Base-by-base conservation (phyloP, 2,329 filamentous ascomycete genomes). In the Chaetomium sp. region DNA sequence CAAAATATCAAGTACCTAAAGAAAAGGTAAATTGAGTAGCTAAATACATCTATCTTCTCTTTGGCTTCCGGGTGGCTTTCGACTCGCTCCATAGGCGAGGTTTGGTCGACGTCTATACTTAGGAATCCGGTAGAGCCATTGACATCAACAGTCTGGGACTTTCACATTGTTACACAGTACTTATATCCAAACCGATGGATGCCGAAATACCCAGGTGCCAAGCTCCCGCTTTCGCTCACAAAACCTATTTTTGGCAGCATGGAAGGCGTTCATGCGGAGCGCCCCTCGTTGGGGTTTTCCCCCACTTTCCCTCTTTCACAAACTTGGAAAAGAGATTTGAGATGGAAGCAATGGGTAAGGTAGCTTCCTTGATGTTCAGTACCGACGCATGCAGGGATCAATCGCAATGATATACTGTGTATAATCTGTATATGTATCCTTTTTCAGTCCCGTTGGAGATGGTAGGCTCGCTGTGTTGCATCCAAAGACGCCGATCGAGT, bases 401-500 rank as follows among this genome's bases (percentile, higher is more conserved):
- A 29, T 29, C 27, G 6, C 27, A 29, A 29, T 6, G 27, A 29
- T 29, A 29, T 29, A 29, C 27, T n/a, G n/a, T n/a, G 27, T 3
- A 29, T 29, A 29, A 3, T 29, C 3, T 29, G 27, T 29, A 29
- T 6, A 29, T 29, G 27, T 6, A 29, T 29, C 27, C 27, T 29
- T 29, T 6, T 3, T 29, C 27, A 29, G 27, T 29, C 27, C 16
- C 16, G 16, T 27, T n/a, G 25, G 16, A 25, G 3, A 27, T 27
- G 35, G 35, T 4, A n/a, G 27, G 42, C 16, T 42, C 38, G 19
- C 38, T 42, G 16, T 16, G 38, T 33, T 50, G 25, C 56, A 50
- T 19, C 19, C 42, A 45, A 50, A n/a, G 25, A 7, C 25, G 59
- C 50, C 42, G 57, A 60, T 54, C 50, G 31, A 42, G 50, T 25